phyloP scores from a whole-genome alignment of 306 rosid species.

The Lathyrus tuberosus region DNA sequence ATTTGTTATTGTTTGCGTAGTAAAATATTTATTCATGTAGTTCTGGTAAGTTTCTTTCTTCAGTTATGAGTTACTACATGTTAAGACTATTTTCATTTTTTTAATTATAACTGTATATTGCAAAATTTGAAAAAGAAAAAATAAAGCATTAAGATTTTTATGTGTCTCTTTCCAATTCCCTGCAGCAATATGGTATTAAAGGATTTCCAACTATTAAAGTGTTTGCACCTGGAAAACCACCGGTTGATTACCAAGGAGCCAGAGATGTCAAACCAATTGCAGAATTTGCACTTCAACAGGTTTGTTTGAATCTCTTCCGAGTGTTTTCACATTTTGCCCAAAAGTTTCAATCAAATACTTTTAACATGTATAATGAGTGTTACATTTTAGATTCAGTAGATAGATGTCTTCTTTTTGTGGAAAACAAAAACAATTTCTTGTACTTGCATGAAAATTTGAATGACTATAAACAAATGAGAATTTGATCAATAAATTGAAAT shows the following conservation, averaged over 20 bases:
- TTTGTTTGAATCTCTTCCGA: slow-evolving; percentile 37
- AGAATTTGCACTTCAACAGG: slow-evolving; percentile 92
- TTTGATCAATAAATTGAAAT: slow-evolving; percentile 16
- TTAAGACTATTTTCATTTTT: slow-evolving; percentile 26
- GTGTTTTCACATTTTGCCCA: neutral
- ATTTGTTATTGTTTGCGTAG: slow-evolving; percentile 5
- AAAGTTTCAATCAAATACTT: slow-evolving; percentile 19
- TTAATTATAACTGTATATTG: slow-evolving; percentile 8
- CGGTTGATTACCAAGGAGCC: slow-evolving; percentile 90
- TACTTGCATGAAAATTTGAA: neutral
- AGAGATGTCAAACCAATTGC: slow-evolving; percentile 92
- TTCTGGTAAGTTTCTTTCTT: slow-evolving; percentile 15
- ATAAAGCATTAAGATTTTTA: slow-evolving; percentile 17
- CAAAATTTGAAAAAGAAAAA: neutral
- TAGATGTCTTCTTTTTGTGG: slow-evolving; percentile 24
- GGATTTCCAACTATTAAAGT: slow-evolving; percentile 97
- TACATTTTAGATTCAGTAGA: neutral
- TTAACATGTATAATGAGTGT: slow-evolving; percentile 20
- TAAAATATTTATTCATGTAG: slow-evolving; percentile 4
- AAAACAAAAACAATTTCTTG: slow-evolving; percentile 27
- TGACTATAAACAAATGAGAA: slow-evolving; percentile 9
- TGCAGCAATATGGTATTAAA: slow-evolving; percentile 84
- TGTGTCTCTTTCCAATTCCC: slow-evolving; percentile 30
- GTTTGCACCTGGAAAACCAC: slow-evolving; percentile 86
- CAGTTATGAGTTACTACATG: neutral